Evolutionary conservation across 2,329 filamentous ascomycete species (phyloP), one percentile per base, ranked within the genome.

Genomic region (Pseudocercospora macadamiae): DNA sequence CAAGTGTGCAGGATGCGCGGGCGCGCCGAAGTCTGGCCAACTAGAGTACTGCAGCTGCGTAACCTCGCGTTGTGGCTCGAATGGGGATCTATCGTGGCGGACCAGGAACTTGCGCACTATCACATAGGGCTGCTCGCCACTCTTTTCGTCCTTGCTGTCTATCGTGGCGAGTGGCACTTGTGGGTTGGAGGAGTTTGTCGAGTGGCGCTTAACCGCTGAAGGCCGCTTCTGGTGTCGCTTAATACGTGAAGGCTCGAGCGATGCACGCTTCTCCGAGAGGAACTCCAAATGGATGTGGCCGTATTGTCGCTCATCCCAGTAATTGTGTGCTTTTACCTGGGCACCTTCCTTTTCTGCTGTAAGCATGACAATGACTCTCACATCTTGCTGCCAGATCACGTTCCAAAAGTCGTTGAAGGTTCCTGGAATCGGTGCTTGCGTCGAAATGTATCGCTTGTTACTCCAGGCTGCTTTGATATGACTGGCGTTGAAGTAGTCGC

Each of bases 331-430:
- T 74, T 97, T 99, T 44, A 96, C 81, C 71, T 96, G 93, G 0
- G 93, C 93, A 21, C 92, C 91, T 77, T 99, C 95, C 23, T 89
- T 85, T 74, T 97, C 93, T 1, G 95, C 93, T 4, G 95, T 99
- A 65, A 99, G 82, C 89, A 97, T 97, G 64, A 97, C 93, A 62
- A 99, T 89, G 23, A 97, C 90, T 52, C 93, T 89, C 3, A 96
- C 88, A 71, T 97, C 93, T 74, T 97, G 90, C 72, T 97, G 93
- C 95, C 95, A 99, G 26, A 97, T 83, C 9, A 97, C 89, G 60
- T 91, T 93, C 95, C 95, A 99, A 72, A 99, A 99, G 74, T 99
- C 95, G 73, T 90, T 88, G 70, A 96, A 97, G 0, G 95, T 99
- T 51, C 90, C 87, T 18, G 95, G 95, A 34, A 97, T 84, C 8